These are phyloP conservation scores for Beauveria caledonica DNA, from an alignment of 2,329 filamentous ascomycete species.

Conservation along the genomic window DNA sequence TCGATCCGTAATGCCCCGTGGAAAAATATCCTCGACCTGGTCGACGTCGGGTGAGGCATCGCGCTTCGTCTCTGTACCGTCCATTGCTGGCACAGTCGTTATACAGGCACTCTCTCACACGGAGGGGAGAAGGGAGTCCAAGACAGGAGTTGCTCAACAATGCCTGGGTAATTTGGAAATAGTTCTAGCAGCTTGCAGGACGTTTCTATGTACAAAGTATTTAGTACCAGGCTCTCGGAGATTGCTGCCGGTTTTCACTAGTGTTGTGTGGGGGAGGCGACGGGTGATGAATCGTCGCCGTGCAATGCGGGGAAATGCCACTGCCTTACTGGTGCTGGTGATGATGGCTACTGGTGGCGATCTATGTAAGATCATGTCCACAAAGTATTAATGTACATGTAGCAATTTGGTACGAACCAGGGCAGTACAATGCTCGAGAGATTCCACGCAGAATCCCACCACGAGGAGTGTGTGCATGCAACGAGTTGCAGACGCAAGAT, in stretches of 20 bases:
- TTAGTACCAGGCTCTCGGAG: too few species aligned
- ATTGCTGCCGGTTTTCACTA: not conserved
- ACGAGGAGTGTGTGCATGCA: too few species aligned
- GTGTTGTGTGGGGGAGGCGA: conserved; percentile 1
- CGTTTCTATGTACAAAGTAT: too few species aligned
- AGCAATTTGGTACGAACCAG: not conserved
- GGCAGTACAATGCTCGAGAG: not conserved
- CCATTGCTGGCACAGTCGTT: not conserved
- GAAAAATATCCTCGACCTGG: not conserved
- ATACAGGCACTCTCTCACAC: too few species aligned
- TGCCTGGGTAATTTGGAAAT: not conserved
- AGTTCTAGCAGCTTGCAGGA: not conserved
- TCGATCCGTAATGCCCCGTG: not conserved
- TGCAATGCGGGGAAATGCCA: not conserved
- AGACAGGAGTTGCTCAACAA: not conserved
- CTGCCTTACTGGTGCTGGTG: not conserved
- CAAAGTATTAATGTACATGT: not conserved
- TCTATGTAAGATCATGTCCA: not conserved
- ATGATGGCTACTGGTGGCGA: not conserved
- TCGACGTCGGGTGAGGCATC: not conserved
- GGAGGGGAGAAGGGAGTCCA: too few species aligned
- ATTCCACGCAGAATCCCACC: not conserved
- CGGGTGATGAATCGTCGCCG: not conserved
- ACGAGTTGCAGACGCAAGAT: too few species aligned
- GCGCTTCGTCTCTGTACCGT: not conserved